These are phyloP conservation scores for Myxozyma vanderwaltii DNA, from an alignment of 805 yeast species.

Conservation along the genomic window DNA sequence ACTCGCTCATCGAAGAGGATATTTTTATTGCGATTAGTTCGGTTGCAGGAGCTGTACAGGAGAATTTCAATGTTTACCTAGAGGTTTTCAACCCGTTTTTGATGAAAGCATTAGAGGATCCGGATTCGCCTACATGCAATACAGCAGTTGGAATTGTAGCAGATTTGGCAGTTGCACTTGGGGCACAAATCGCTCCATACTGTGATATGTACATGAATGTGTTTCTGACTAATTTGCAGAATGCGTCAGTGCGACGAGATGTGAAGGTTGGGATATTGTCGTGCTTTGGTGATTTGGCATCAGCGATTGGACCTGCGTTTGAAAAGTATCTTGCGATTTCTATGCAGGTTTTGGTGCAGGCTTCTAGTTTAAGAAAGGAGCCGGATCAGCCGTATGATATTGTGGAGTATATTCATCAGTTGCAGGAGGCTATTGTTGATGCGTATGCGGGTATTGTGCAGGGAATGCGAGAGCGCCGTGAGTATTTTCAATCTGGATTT, in stretches of 20 bases:
- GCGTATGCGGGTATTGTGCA: slow-evolving; percentile 95
- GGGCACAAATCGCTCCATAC: slow-evolving; percentile 69
- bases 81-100: slow-evolving; percentile 81
- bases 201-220: slow-evolving; percentile 80
- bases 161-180: slow-evolving; percentile 88
- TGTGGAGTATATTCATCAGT: slow-evolving; percentile 67
- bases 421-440: slow-evolving; percentile 89
- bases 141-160: slow-evolving; percentile 96
- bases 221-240: slow-evolving; percentile 69
- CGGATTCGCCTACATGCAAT: slow-evolving; percentile 73
- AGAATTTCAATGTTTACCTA: slow-evolving; percentile 72
- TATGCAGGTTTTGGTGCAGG: slow-evolving; percentile 61
- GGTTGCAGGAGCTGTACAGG: slow-evolving; percentile 77
- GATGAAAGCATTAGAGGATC: slow-evolving; percentile 74
- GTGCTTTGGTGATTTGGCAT: slow-evolving; percentile 94
- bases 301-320: slow-evolving; percentile 78
- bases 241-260: slow-evolving; percentile 61
- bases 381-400: slow-evolving; percentile 68
- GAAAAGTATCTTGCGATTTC: slow-evolving; percentile 76
- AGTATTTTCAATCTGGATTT: not conserved
- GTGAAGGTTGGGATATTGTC: slow-evolving; percentile 85
- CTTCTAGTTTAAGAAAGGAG: slow-evolving; percentile 39
- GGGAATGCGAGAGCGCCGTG: slow-evolving; percentile 67
- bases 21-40: slow-evolving; percentile 90
- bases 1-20: slow-evolving; percentile 89